phyloP scores from a whole-genome alignment of 2,329 filamentous ascomycete species.

The Microdochium bolleyi region DNA sequence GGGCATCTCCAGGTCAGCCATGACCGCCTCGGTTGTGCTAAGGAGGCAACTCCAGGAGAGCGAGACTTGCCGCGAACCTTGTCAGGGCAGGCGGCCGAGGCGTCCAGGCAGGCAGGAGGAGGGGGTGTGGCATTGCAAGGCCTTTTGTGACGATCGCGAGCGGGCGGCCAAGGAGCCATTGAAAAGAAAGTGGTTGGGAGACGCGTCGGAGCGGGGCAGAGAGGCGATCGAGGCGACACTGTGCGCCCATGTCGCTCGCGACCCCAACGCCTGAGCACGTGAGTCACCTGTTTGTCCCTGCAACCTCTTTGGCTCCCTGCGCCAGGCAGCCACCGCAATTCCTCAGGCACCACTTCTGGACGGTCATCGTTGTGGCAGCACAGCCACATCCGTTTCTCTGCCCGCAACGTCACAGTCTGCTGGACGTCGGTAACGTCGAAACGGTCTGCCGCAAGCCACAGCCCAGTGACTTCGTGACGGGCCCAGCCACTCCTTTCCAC shows the following conservation, averaged over 20 bases:
- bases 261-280: constrained; percentile 5
- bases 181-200: constrained; percentile 27
- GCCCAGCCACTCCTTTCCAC: background rate
- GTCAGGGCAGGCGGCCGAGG: background rate
- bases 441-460: background rate
- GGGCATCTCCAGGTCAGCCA: background rate
- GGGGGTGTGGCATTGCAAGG: background rate
- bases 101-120: background rate
- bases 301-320: constrained; percentile 10
- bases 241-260: constrained; percentile 14
- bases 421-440: background rate
- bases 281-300: constrained; percentile 5
- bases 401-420: background rate
- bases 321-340: constrained; percentile 8
- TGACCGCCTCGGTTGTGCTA: background rate
- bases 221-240: constrained; percentile 11
- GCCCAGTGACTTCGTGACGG: background rate
- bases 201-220: constrained; percentile 27
- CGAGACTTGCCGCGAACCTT: background rate
- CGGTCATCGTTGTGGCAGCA: background rate
- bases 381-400: background rate
- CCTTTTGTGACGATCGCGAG: background rate
- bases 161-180: background rate
- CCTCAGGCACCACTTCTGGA: background rate
- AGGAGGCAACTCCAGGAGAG: background rate